Evolutionary conservation across 441 rosid species (phyloP), one percentile per base, ranked within the genome.

Genomic region (Brassica balearica): DNA sequence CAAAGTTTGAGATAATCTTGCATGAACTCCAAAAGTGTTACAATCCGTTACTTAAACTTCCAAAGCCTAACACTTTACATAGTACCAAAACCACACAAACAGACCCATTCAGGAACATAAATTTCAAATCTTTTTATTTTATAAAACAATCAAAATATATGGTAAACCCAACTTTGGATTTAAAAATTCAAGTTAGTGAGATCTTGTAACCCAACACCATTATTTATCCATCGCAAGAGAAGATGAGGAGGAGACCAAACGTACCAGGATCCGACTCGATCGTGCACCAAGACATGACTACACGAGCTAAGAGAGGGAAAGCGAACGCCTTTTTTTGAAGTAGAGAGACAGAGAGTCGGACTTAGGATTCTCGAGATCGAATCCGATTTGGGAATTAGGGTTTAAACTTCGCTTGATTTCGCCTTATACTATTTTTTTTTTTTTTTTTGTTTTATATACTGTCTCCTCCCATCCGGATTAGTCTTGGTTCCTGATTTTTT

Each of bases 191-290:
- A 48, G 65, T 56, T 71, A n/a, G 48, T 65, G 58, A 77, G 51
- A 72, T 43, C 9, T n/a, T 25, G 17, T 36, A 75, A 41, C 68
- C 75, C 51, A 60, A 43, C 29, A 23, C 20, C 1, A 36, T 29
- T 8, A 63, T 5, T 19, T 5, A 12, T 63, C 20, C n/a, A 27
- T 27, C 22, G 36, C 23, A 63, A 77, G 27, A 48, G 64, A 63
- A 53, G 46, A 60, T 8, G 5, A 62, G 9, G 56, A 14, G 14
- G 32, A 53, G 41, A 74, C 8, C 2, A 79, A 2, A 22, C 78
- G 68, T 88, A 95, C 98, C 98, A 14, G 99, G 99, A 85, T 93
- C 99, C 6, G 98, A 95, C 84, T 95, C 99, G 15, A 95, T 93
- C 2, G 99, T 95, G 87, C 99, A 93, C 99, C 99, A 95, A 85